Evolutionary conservation across 345 rosid genomes (phyloP).

Genomic region (Bruguiera parviflora): DNA sequence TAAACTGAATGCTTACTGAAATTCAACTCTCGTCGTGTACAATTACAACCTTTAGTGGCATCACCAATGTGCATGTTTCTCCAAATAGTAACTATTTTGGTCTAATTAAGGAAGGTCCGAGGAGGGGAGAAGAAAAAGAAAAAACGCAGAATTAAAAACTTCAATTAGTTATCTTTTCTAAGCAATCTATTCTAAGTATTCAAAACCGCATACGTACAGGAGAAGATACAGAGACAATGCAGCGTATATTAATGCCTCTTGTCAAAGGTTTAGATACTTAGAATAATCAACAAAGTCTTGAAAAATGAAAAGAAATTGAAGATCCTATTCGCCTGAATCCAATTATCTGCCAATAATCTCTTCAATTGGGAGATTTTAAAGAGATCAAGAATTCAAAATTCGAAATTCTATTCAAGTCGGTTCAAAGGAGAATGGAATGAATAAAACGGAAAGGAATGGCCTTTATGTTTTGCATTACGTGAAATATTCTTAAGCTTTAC

Average conservation of each 20-base stretch:
- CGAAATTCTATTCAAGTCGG: constrained; percentile 17
- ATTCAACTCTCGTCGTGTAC: too few relatives aligned
- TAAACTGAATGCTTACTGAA: too few relatives aligned
- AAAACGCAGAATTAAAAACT: too few relatives aligned
- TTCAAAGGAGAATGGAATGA: not conserved
- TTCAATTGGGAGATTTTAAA: not conserved
- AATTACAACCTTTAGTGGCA: too few relatives aligned
- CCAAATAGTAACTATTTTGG: too few relatives aligned
- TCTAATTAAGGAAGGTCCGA: too few relatives aligned
- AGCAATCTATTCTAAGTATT: too few relatives aligned
- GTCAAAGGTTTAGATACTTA: not conserved
- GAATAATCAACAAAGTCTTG: constrained; percentile 4
- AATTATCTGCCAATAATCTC: constrained; percentile 20
- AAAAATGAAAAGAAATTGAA: not conserved
- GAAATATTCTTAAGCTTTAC: constrained; percentile 51
- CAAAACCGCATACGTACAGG: too few relatives aligned
- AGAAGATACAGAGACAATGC: not conserved
- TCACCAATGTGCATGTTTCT: too few relatives aligned
- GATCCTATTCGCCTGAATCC: constrained; percentile 31
- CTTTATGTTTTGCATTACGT: constrained; percentile 30
- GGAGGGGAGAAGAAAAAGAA: too few relatives aligned
- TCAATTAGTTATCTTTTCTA: too few relatives aligned
- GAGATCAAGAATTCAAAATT: constrained; percentile 17
- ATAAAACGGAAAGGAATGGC: constrained; percentile 20
- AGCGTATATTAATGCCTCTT: not conserved